A percentile compares a stretch with the other conserved stretches of the same genome.
Conservation (phyloP, 225 moss, liverwort and hornwort genomes). For the Marchantia paleacea region DNA sequence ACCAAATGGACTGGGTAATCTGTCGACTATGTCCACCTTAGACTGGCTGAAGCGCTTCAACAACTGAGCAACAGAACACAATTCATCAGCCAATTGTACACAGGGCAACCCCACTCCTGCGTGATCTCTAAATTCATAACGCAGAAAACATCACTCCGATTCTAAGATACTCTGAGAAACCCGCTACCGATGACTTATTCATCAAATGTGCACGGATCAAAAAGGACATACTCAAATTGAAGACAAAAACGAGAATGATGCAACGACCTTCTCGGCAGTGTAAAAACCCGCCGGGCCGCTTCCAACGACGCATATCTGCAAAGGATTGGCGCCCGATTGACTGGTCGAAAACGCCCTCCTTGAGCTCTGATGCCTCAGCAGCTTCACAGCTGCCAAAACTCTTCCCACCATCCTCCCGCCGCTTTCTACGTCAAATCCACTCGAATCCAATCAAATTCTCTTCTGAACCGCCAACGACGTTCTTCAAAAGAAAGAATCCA, state of each 20-base stretch:
- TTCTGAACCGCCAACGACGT: too few relatives aligned
- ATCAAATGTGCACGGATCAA: background rate
- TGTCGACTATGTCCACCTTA: conserved; percentile 79
- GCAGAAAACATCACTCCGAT: background rate
- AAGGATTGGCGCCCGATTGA: conserved; percentile 34
- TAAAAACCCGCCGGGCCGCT: conserved; percentile 98
- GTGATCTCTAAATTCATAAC: background rate
- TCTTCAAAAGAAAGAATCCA: too few relatives aligned
- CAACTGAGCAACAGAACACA: conserved; percentile 45
- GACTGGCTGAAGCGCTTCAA: conserved; percentile 71
- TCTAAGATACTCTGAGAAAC: background rate
- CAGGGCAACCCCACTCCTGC: background rate
- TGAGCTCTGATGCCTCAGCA: conserved; percentile 12
- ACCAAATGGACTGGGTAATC: conserved; percentile 91
- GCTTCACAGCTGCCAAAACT: conserved; percentile 13
- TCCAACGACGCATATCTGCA: conserved; percentile 86
- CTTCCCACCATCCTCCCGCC: conserved; percentile 3
- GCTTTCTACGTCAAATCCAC: background rate
- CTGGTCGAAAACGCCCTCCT: conserved; percentile 19
- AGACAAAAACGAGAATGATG: background rate
- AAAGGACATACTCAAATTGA: background rate
- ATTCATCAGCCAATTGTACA: background rate
- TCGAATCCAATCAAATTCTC: too few relatives aligned
- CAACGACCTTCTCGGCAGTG: conserved; percentile 85
- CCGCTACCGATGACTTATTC: background rate